Evolutionary conservation across 768 basidiomycete species (phyloP), one percentile per base, ranked within the genome.

Genomic region (Lactarius pseudohatsudake): DNA sequence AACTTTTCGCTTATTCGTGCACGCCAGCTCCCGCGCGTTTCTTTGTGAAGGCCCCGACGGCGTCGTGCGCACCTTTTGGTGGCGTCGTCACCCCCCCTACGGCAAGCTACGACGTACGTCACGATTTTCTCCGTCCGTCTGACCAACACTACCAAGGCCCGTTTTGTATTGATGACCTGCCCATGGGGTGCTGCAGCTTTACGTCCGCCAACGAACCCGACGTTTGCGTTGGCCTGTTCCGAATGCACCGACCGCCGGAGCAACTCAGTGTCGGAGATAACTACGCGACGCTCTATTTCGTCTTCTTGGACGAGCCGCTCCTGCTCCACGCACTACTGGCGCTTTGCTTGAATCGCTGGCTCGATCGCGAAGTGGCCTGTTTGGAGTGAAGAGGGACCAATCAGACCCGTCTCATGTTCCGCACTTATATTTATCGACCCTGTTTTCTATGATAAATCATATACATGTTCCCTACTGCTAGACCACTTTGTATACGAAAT

Each of bases 321-420:
- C 75, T 91, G 69, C 80, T 88, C 22, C 84, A 90, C 72, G 81
- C 83, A 5, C 77, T 91, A 65, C 77, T 91, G 47, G 81, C 91
- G 8, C 79, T 92, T 61, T 86, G 82, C 73, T 77, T 92, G 69
- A 90, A 90, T 75, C 82, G 90, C 65, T 91, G 89, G 89, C 76
- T 91, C 73, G 90, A 91, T 77, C 76, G 13, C 34, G 62, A 80
- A 74, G 79, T 78, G 72, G 79, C 78, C 72, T 82, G 83, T 41
- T 75, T 82, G 72, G 82, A 78, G 34, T 57, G 58, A 53, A 28
- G 50, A 53, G 26, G 50, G n/a, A 26, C 20, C 18, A n/a, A 20
- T 22, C 45, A 47, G 45, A 22, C 45, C 40, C 15, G 28, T 36
- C 22, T 26, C n/a, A 34, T 20, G 50, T 11, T 18, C n/a, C 56